Percentiles rank a stretch among this genome's conserved stretches.
Conservation (phyloP, 2,329 filamentous ascomycete genomes). For the Leptographium radiaticola region DNA sequence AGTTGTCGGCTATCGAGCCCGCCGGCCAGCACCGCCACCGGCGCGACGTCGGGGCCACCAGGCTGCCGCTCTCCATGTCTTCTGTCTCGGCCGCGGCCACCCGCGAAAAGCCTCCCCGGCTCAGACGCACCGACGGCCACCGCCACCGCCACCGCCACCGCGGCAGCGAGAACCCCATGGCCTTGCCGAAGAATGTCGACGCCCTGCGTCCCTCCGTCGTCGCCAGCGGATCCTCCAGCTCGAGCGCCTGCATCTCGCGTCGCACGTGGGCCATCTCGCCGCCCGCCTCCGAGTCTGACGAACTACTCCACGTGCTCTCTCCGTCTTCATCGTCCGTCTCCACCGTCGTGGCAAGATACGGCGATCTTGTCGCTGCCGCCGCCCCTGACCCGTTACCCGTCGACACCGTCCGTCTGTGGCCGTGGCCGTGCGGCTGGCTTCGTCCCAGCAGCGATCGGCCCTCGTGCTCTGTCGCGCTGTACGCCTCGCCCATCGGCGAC, state of each 20-base stretch:
- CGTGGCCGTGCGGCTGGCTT: too few relatives aligned
- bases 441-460: constrained; percentile 65
- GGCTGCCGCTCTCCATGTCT: background rate
- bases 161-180: constrained; percentile 39
- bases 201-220: constrained; percentile 12
- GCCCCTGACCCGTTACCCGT: constrained; percentile 16
- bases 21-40: constrained; percentile 10
- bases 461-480: constrained; percentile 57
- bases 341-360: constrained; percentile 69
- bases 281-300: constrained; percentile 28
- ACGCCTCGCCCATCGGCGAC: constrained; percentile 45
- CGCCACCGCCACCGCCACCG: constrained; percentile 41
- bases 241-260: constrained; percentile 79
- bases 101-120: constrained; percentile 6
- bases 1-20: constrained; percentile 22
- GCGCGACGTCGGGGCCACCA: constrained; percentile 6
- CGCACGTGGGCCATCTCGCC: constrained; percentile 55
- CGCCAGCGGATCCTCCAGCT: constrained; percentile 56
- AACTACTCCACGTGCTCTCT: constrained; percentile 37
- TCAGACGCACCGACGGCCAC: constrained; percentile 26
- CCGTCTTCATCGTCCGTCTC: constrained; percentile 61
- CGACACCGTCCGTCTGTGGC: constrained; percentile 27
- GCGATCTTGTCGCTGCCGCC: constrained; percentile 12
- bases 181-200: constrained; percentile 39
- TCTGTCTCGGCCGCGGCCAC: constrained; percentile 4